A percentile compares a stretch with the other conserved stretches of the same genome.
These are phyloP conservation scores for Eruca vesicaria DNA, from an alignment of 441 rosid species.

Conservation along the genomic window DNA sequence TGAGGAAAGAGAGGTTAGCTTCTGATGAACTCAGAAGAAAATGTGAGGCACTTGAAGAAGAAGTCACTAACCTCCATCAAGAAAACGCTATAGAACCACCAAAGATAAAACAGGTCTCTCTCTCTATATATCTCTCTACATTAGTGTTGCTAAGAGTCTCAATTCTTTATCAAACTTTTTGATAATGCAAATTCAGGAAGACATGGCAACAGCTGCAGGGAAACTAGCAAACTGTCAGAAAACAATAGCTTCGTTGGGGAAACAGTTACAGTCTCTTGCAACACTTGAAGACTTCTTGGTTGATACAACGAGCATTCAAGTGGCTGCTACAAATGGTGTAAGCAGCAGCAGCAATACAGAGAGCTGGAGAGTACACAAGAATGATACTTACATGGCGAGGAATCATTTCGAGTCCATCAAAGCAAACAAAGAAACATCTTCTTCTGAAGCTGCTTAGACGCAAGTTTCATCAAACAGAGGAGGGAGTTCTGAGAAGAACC, in stretches of 20 bases:
- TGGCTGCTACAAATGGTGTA: conserved; percentile 27
- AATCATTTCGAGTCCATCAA: conserved; percentile 21
- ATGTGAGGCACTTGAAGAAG: conserved; percentile 66
- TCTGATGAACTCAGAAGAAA: conserved; percentile 48
- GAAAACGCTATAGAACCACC: conserved; percentile 34
- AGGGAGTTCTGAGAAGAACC: conserved; percentile 64
- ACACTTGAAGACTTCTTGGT: conserved; percentile 88
- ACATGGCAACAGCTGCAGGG: conserved; percentile 70
- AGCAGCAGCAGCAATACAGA: background rate
- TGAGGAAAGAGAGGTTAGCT: conserved; percentile 49
- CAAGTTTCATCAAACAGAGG: conserved; percentile 40
- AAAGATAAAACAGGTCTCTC: conserved; percentile 73
- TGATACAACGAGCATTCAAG: conserved; percentile 54
- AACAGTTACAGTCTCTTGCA: conserved; percentile 86
- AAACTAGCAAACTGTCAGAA: conserved; percentile 87
- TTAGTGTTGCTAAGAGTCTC: background rate
- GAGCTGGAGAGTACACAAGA: conserved; percentile 33
- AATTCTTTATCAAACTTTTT: background rate
- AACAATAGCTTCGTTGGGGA: conserved; percentile 80
- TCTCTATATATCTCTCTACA: background rate
- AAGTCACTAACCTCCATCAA: conserved; percentile 47
- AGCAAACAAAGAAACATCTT: conserved; percentile 17
- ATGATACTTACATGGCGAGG: conserved; percentile 44
- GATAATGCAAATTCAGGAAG: conserved; percentile 53
- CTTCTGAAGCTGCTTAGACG: conserved; percentile 34